These are phyloP conservation scores for Boletus sp. DNA, from an alignment of 768 basidiomycete species.

Conservation along the genomic window DNA sequence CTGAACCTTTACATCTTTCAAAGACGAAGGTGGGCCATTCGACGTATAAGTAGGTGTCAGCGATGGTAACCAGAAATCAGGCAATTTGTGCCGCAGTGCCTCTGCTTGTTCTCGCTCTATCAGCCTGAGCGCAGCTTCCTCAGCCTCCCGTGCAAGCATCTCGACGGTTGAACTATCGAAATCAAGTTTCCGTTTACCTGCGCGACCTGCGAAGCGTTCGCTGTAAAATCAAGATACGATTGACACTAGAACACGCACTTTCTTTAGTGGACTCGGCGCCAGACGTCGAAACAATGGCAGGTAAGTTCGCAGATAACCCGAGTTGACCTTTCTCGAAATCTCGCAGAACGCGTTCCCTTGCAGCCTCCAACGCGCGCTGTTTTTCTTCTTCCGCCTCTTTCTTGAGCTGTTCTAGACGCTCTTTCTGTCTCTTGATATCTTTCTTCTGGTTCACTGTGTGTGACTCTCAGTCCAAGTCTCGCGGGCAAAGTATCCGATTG, in stretches of 20 bases:
- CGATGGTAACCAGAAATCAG: conserved; percentile 97
- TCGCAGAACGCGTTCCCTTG: conserved; percentile 81
- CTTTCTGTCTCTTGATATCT: conserved; percentile 90
- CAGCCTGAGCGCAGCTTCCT: conserved; percentile 79
- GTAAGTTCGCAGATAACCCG: conserved; percentile 51
- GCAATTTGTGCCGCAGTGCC: conserved; percentile 81
- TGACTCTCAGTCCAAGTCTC: conserved; percentile 9
- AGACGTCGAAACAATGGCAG: conserved; percentile 37
- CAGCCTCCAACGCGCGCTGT: conserved; percentile 62
- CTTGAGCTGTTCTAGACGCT: conserved; percentile 67
- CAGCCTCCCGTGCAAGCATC: conserved; percentile 72
- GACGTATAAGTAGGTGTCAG: conserved; percentile 81
- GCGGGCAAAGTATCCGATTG: conserved; percentile 1
- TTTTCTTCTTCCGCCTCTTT: conserved; percentile 82
- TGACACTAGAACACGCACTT: conserved; percentile 24
- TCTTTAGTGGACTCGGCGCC: conserved; percentile 37
- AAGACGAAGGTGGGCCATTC: conserved; percentile 56
- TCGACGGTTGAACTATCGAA: conserved; percentile 76
- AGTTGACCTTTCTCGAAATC: conserved; percentile 91
- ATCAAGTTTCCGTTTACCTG: conserved; percentile 82
- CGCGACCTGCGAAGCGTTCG: conserved; percentile 41
- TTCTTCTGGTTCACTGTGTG: conserved; percentile 80
- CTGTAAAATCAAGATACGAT: neutral
- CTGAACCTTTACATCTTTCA: conserved; percentile 81
- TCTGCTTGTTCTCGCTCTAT: conserved; percentile 88